phyloP scores from a whole-genome alignment of 495 filamentous ascomycete species.

The Penicillium diatomitis region DNA sequence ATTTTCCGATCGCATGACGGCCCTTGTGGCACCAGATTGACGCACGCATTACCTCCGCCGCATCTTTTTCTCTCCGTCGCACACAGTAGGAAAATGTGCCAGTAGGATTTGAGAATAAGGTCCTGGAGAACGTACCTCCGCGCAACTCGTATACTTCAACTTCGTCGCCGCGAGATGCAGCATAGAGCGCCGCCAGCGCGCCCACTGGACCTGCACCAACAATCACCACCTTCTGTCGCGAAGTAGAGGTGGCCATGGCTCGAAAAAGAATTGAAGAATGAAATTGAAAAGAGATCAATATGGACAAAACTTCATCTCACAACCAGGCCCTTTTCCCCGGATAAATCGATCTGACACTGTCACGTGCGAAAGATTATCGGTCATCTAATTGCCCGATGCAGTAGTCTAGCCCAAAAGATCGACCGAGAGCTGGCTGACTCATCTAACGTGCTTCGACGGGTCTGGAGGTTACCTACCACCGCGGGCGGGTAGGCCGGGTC shows the following conservation, averaged over 20 bases:
- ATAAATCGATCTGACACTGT: conserved; percentile 3
- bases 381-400: conserved; percentile 2
- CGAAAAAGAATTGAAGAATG: background rate
- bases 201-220: conserved; percentile 92
- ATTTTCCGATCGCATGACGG: too few relatives aligned
- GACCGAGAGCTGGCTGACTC: conserved; percentile 4
- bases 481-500: too few relatives aligned
- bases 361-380: conserved; percentile 20
- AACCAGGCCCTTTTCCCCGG: background rate
- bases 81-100: background rate
- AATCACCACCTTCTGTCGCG: conserved; percentile 63
- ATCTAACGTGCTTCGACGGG: background rate
- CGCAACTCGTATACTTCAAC: conserved; percentile 94
- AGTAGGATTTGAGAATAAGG: background rate
- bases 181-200: conserved; percentile 84
- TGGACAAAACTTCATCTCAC: background rate
- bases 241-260: conserved; percentile 9
- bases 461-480: too few relatives aligned
- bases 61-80: background rate
- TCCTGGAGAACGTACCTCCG: conserved; percentile 55
- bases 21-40: too few relatives aligned
- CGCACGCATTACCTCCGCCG: background rate
- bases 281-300: background rate
- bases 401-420: conserved; percentile 7
- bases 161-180: conserved; percentile 72